These are phyloP conservation scores for Lignosus rhinocerotis DNA, from an alignment of 1,284 basidiomycete genomes.

Conservation along the genomic window DNA sequence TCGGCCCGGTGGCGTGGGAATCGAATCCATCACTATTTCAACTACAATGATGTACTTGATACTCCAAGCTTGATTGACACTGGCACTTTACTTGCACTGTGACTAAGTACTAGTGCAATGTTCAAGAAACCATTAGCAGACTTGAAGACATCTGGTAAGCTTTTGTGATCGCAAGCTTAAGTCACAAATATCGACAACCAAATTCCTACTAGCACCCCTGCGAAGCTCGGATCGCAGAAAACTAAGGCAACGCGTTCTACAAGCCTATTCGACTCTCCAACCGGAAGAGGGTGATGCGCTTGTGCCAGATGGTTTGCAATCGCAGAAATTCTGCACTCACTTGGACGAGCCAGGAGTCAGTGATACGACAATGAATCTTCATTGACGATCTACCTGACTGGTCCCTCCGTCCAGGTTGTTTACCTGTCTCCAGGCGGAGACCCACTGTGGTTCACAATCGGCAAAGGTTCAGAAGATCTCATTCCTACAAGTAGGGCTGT, in stretches of 20 bases:
- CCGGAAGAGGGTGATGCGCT: constrained; percentile 59
- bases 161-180: not conserved
- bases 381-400: not conserved
- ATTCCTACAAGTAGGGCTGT: constrained; percentile 61
- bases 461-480: constrained; percentile 63
- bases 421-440: constrained; percentile 72
- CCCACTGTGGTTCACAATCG: constrained; percentile 82
- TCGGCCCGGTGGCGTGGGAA: not conserved
- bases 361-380: constrained; percentile 6
- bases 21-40: not conserved
- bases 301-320: constrained; percentile 70
- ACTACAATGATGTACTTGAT: too few species aligned
- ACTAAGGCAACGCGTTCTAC: constrained; percentile 58
- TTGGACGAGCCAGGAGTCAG: constrained; percentile 63
- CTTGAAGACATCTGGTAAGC: constrained; percentile 63
- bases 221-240: constrained; percentile 71
- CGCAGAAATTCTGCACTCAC: constrained; percentile 66
- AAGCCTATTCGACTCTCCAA: constrained; percentile 43
- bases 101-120: constrained; percentile 39
- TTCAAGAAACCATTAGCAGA: constrained; percentile 74
- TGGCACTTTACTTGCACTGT: not conserved
- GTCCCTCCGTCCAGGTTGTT: constrained; percentile 43
- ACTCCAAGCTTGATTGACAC: too few species aligned
- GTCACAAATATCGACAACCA: not conserved
- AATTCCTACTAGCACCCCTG: constrained; percentile 49